These are phyloP conservation scores for Ogataea hybrid DNA, from an alignment of 1,139 yeast species.

Conservation along the genomic window DNA sequence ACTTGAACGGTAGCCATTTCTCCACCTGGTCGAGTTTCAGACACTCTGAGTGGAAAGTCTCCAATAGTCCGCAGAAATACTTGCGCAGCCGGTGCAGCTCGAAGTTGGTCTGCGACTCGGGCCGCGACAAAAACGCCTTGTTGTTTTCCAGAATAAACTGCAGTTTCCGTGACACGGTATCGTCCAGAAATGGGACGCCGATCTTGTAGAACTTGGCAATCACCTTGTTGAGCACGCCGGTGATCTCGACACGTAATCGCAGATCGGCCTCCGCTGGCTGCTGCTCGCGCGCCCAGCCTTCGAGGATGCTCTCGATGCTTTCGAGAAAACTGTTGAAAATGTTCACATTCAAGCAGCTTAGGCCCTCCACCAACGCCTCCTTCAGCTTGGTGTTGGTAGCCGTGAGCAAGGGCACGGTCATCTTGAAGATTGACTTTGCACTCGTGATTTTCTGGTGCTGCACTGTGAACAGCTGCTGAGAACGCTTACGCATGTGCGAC, in stretches of 20 bases:
- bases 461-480: slow-evolving; percentile 72
- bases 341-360: slow-evolving; percentile 87
- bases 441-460: slow-evolving; percentile 93
- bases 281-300: slow-evolving; percentile 51
- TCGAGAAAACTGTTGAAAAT: slow-evolving; percentile 82
- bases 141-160: slow-evolving; percentile 64
- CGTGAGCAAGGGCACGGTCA: slow-evolving; percentile 79
- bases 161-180: slow-evolving; percentile 64
- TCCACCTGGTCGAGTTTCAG: slow-evolving; percentile 33
- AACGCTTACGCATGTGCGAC: slow-evolving; percentile 63
- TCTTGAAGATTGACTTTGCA: slow-evolving; percentile 83
- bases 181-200: slow-evolving; percentile 56
- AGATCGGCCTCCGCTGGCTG: slow-evolving; percentile 22
- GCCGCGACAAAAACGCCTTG: slow-evolving; percentile 57
- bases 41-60: slow-evolving; percentile 52
- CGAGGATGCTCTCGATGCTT: slow-evolving; percentile 63
- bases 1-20: slow-evolving; percentile 78
- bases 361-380: slow-evolving; percentile 83
- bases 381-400: slow-evolving; percentile 70
- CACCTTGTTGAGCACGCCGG: slow-evolving; percentile 69
- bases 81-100: slow-evolving; percentile 76
- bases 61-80: slow-evolving; percentile 76
- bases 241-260: slow-evolving; percentile 64
- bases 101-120: slow-evolving; percentile 61
- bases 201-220: slow-evolving; percentile 63